Percentiles rank a stretch among this genome's conserved stretches.
Conservation (phyloP, 352 stramenopile genomes). For the Pythium oligandrum region DNA sequence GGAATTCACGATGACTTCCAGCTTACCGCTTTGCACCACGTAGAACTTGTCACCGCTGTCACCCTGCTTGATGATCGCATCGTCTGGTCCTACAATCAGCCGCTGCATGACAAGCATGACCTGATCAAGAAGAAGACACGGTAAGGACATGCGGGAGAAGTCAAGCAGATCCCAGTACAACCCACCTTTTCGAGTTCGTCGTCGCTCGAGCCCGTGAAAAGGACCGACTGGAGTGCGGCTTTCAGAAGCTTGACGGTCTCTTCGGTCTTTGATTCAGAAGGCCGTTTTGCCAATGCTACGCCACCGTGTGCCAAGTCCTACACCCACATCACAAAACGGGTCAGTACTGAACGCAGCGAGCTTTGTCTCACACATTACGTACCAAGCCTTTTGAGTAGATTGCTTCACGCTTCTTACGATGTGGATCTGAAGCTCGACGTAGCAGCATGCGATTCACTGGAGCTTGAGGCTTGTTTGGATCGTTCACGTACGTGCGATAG, state of each 20-base stretch:
- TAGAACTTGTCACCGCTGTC: slow-evolving; percentile 93
- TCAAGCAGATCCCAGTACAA: background rate
- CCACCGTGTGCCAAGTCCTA: slow-evolving; percentile 1
- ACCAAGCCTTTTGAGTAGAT: slow-evolving; percentile 72
- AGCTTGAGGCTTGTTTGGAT: slow-evolving; percentile 24
- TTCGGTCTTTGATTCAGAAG: slow-evolving; percentile 58
- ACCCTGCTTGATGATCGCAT: slow-evolving; percentile 92
- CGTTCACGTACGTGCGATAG: slow-evolving; percentile 34
- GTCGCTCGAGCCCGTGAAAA: slow-evolving; percentile 61
- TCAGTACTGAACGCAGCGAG: too few species aligned
- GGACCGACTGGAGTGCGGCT: slow-evolving; percentile 46
- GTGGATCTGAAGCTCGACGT: slow-evolving; percentile 43
- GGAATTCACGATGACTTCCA: slow-evolving; percentile 70
- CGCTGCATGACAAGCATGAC: slow-evolving; percentile 82
- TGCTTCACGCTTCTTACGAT: slow-evolving; percentile 67
- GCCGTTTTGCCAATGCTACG: slow-evolving; percentile 26
- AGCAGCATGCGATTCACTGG: slow-evolving; percentile 33
- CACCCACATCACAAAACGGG: background rate
- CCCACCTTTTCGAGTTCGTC: slow-evolving; percentile 60
- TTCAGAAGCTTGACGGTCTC: slow-evolving; percentile 47
- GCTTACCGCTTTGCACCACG: slow-evolving; percentile 55
- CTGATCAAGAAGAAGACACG: slow-evolving; percentile 11
- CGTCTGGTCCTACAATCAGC: slow-evolving; percentile 43
- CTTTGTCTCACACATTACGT: slow-evolving; percentile 2
- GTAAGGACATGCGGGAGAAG: too few species aligned